These are phyloP conservation scores for Schwanniomyces etchellsii DNA, from an alignment of 1,139 yeast genomes.

Conservation along the genomic window DNA sequence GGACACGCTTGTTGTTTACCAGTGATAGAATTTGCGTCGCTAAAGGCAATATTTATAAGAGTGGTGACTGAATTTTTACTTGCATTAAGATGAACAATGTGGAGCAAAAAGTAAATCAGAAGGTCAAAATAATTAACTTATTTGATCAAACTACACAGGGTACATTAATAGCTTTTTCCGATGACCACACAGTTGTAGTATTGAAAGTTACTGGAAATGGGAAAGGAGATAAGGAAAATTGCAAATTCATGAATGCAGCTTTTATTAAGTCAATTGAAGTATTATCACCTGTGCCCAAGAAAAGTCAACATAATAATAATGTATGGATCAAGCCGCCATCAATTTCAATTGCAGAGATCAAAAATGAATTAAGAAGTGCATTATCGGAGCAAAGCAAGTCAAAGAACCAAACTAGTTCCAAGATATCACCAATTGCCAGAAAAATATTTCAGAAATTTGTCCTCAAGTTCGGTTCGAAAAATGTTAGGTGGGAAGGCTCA, in stretches of 20 bases:
- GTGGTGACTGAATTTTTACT: too few relatives aligned
- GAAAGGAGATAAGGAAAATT: slow-evolving; percentile 22
- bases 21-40: too few relatives aligned
- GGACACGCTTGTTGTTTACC: too few relatives aligned
- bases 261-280: slow-evolving; percentile 54
- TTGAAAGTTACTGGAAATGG: slow-evolving; percentile 17
- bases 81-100: too few relatives aligned
- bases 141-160: slow-evolving; percentile 57
- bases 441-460: slow-evolving; percentile 17
- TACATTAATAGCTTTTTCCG: slow-evolving; percentile 52
- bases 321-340: slow-evolving; percentile 2
- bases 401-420: slow-evolving; percentile 7
- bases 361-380: slow-evolving; percentile 11
- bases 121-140: slow-evolving; percentile 57
- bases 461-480: slow-evolving; percentile 16
- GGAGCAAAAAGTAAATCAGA: slow-evolving; percentile 30
- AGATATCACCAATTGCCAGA: slow-evolving; percentile 11
- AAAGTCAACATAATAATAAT: slow-evolving; percentile 5
- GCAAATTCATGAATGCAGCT: slow-evolving; percentile 51
- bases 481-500: slow-evolving; percentile 20
- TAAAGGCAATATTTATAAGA: too few relatives aligned
- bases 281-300: slow-evolving; percentile 20
- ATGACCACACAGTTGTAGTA: slow-evolving; percentile 19
- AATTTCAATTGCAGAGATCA: slow-evolving; percentile 14
- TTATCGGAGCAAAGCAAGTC: slow-evolving; percentile 3